Conservation (phyloP, 768 basidiomycete genomes). For the Rhodotorula taiwanensis region DNA sequence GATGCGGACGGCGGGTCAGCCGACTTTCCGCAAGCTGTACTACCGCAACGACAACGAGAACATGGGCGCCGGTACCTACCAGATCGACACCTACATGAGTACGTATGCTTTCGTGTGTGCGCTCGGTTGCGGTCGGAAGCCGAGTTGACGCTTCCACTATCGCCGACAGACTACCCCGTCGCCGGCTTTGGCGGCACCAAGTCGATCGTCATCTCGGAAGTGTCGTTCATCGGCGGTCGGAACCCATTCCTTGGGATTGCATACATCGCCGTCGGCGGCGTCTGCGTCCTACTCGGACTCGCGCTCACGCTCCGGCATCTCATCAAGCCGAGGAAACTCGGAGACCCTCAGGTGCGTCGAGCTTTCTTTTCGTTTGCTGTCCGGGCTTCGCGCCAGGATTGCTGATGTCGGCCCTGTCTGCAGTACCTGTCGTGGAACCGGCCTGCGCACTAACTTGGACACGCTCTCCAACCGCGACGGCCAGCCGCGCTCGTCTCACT, state of each 20-base stretch:
- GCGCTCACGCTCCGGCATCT: slow-evolving; percentile 85
- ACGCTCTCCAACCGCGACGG: too few relatives aligned
- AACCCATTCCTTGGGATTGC: slow-evolving; percentile 99
- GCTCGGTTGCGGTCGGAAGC: not conserved
- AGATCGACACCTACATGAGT: slow-evolving; percentile 74
- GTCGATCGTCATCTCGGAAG: slow-evolving; percentile 91
- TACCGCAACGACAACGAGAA: slow-evolving; percentile 75
- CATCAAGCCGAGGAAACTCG: slow-evolving; percentile 73
- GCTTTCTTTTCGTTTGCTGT: not conserved
- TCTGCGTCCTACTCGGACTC: slow-evolving; percentile 81
- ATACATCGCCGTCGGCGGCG: slow-evolving; percentile 77
- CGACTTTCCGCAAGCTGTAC: slow-evolving; percentile 92
- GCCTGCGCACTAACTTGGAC: slow-evolving; percentile 18
- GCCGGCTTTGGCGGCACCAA: slow-evolving; percentile 86
- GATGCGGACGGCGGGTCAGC: slow-evolving; percentile 97
- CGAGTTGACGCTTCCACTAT: not conserved
- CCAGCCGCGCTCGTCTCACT: too few relatives aligned
- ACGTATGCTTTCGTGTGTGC: slow-evolving; percentile 8
- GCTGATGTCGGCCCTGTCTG: not conserved
- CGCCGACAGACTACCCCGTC: slow-evolving; percentile 76
- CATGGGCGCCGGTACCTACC: slow-evolving; percentile 67
- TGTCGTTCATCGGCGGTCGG: slow-evolving; percentile 97
- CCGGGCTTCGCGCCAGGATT: not conserved
- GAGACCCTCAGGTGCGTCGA: slow-evolving; percentile 30
- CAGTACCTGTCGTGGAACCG: slow-evolving; percentile 32